A percentile compares a stretch with the other conserved stretches of the same genome.
These are phyloP conservation scores for Cystoisospora suis DNA, from an alignment of 169 alveolate genomes.

Conservation along the genomic window DNA sequence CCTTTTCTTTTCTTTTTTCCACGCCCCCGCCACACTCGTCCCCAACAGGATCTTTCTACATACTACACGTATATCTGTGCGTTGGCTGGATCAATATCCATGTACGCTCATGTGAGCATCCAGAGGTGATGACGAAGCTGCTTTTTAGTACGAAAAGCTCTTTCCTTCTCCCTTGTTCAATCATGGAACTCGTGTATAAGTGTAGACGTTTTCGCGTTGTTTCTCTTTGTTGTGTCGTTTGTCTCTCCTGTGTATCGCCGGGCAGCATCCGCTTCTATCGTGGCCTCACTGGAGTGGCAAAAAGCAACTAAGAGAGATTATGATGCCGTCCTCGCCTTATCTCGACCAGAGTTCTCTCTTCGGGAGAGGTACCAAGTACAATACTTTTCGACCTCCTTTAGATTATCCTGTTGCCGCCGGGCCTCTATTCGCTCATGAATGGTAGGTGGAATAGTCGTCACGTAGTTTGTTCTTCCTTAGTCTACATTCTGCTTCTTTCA, in stretches of 20 bases:
- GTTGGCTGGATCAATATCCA: too few species aligned
- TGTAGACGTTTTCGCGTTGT: background rate
- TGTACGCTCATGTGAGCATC: too few species aligned
- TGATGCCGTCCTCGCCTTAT: conserved; percentile 50
- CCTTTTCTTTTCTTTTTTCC: too few species aligned
- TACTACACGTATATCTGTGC: too few species aligned
- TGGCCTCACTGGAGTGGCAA: conserved; percentile 70
- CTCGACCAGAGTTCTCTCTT: conserved; percentile 20
- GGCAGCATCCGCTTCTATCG: conserved; percentile 55
- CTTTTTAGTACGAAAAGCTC: background rate
- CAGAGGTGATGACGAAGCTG: background rate
- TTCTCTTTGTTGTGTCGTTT: background rate
- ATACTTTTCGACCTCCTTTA: conserved; percentile 61
- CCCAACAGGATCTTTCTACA: too few species aligned
- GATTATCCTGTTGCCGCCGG: conserved; percentile 70
- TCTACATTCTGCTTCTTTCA: too few species aligned
- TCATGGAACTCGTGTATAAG: background rate
- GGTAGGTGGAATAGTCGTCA: conserved; percentile 33
- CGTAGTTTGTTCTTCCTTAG: too few species aligned
- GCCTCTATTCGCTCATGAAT: conserved; percentile 76
- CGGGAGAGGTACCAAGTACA: background rate
- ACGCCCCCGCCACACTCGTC: too few species aligned
- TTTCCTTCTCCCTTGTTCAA: background rate
- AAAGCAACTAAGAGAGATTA: conserved; percentile 53
- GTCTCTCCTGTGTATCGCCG: too few species aligned